phyloP scores from a whole-genome alignment of 495 filamentous ascomycete species.

The Aspergillus kassunensis region DNA sequence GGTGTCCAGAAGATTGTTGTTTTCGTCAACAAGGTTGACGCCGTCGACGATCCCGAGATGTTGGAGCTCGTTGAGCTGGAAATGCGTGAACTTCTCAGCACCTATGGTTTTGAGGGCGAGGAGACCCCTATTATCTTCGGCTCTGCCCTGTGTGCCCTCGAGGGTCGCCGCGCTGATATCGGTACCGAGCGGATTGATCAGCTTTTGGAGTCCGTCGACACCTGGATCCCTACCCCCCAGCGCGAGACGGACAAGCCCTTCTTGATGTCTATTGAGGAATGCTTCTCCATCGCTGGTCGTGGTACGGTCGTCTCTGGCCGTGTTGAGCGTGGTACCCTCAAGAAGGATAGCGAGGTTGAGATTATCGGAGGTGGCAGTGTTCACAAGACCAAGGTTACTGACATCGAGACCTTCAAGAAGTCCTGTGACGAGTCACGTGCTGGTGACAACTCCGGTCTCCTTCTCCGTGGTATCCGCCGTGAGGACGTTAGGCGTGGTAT shows the following conservation, averaged over 20 bases:
- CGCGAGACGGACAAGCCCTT: conserved; percentile 95
- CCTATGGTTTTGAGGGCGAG: conserved; percentile 96
- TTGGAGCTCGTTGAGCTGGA: conserved; percentile 99
- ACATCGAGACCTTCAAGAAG: conserved; percentile 99
- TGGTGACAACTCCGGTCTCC: conserved; percentile 96
- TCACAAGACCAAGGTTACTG: conserved; percentile 98
- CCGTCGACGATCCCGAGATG: conserved; percentile 96
- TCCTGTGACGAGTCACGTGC: conserved; percentile 89
- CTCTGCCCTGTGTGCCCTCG: conserved; percentile 93
- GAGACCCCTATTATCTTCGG: conserved; percentile 95
- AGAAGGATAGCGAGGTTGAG: conserved; percentile 90
- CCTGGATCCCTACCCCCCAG: conserved; percentile 91
- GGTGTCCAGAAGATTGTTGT: conserved; percentile 97
- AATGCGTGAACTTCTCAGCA: conserved; percentile 91
- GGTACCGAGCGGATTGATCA: conserved; percentile 81
- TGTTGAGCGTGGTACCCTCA: conserved; percentile 91
- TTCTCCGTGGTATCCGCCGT: conserved; percentile 89
- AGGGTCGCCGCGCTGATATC: conserved; percentile 81
- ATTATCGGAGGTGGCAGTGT: conserved; percentile 76
- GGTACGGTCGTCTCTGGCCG: conserved; percentile 95
- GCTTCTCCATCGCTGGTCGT: conserved; percentile 96
- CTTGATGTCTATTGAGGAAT: conserved; percentile 97
- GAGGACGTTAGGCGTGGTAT: conserved; percentile 93
- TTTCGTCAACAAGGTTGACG: conserved; percentile 99
- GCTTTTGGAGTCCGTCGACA: conserved; percentile 84